Conservation (phyloP, 169 alveolate species). For the Eimeria zaria region DNA sequence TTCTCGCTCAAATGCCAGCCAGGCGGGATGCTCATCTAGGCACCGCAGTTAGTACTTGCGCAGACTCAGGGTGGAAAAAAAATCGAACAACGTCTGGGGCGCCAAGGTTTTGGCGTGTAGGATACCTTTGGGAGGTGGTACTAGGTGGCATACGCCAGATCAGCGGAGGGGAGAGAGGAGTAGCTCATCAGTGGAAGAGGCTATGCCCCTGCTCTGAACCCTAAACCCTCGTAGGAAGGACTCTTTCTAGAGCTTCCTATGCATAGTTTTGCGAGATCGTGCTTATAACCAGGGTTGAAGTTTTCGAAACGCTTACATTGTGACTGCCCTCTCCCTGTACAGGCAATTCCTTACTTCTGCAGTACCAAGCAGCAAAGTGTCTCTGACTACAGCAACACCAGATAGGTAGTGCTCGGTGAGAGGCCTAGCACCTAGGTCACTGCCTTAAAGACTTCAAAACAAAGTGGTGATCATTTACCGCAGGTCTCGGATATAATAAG, state of each 20-base stretch:
- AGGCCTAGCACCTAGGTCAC: neutral
- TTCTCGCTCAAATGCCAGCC: neutral
- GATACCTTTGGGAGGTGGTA: neutral
- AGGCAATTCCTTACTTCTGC: neutral
- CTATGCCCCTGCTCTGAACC: neutral
- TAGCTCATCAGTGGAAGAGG: neutral
- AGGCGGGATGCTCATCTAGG: neutral
- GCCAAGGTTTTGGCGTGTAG: neutral
- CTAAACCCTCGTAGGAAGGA: neutral
- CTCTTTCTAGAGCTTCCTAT: neutral
- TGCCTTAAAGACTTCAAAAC: neutral
- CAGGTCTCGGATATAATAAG: no score
- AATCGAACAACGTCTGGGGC: neutral
- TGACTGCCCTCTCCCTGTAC: neutral
- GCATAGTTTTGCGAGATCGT: neutral
- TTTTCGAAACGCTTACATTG: neutral
- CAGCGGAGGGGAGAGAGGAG: neutral
- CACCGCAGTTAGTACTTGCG: neutral
- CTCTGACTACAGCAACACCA: neutral
- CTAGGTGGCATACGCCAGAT: neutral
- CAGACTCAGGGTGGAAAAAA: neutral
- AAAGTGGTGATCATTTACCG: no score
- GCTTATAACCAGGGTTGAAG: neutral
- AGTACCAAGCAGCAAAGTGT: neutral
- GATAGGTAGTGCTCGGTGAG: neutral